Base-by-base conservation (phyloP, 805 yeast genomes). In the Cyberlindnera mycetangii region DNA sequence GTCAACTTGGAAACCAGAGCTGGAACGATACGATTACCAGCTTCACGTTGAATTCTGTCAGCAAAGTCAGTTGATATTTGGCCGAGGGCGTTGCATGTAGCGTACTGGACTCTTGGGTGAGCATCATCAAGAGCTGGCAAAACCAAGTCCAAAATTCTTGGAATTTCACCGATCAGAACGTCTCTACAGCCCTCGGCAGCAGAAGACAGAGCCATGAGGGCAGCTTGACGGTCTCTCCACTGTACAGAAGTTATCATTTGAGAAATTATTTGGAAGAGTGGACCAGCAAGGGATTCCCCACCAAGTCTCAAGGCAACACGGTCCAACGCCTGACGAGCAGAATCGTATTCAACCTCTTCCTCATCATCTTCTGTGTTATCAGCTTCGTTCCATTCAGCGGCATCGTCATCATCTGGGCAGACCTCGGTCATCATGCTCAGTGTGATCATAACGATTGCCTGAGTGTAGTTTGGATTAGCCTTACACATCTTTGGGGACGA, bases 181-280 rank as follows among this genome's bases (percentile, higher is more conserved):
- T 90, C 97, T 39, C 88, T 76, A 67, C 98, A 92, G 41, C 99
- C 99, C 70, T 93, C 99, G 32, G 97, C 97, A 18, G 96, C 96
- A 5, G 96, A 83, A 0, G 97, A 89, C 21, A 93, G 70, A 0
- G 97, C 97, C 98, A 93, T 93, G 44, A 93, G 69, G 2, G 97
- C 96, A 19, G 96, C 99, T 63, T 90, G 96, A 50, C 97, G 83
- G 63, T 89, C 95, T 64, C 95, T 83, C 99, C 99, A 93, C 49
- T 79, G 77, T 25, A 70, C 61, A 2, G 95, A 83, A 44, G 70
- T 70, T 17, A 88, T 66, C 96, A 93, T 87, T 45, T 78, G 79
- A 16, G 97, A 96, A 47, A 93, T 72, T 62, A 79, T 85, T 60
- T 85, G 86, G 70, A 93, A 93, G 45, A 93, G 71, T 15, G 96